Conservation (phyloP, 2,329 filamentous ascomycete genomes). For the Ophiocordyceps robertsii region DNA sequence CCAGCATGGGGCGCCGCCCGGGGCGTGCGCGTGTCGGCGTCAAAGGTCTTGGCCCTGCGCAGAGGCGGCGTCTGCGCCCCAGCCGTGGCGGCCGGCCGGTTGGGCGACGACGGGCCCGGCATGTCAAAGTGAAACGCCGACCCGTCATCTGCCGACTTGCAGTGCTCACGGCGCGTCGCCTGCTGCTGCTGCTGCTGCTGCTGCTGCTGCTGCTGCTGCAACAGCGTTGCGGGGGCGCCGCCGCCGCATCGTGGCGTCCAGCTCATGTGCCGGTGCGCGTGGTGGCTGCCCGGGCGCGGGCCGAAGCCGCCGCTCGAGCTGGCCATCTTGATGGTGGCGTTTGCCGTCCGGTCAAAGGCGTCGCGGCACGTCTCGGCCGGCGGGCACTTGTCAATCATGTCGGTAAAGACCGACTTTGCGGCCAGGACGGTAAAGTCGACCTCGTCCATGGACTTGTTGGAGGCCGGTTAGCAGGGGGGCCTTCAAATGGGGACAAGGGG, state of each 20-base stretch:
- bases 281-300: constrained; percentile 14
- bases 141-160: constrained; percentile 13
- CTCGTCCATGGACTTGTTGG: constrained; percentile 64
- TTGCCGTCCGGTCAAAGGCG: constrained; percentile 88
- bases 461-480: too few species aligned
- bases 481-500: neutral
- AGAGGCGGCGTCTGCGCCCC: constrained; percentile 26
- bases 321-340: constrained; percentile 91
- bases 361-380: constrained; percentile 90
- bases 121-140: constrained; percentile 21
- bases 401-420: constrained; percentile 81
- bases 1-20: constrained; percentile 17
- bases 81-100: constrained; percentile 19
- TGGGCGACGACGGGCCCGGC: constrained; percentile 27
- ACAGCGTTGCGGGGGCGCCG: constrained; percentile 7
- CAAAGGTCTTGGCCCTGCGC: constrained; percentile 22
- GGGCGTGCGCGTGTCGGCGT: constrained; percentile 17
- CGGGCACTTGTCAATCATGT: constrained; percentile 87
- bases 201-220: too few species aligned
- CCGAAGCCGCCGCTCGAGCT: constrained; percentile 77
- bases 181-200: too few species aligned
- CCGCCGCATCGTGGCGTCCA: constrained; percentile 17
- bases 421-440: constrained; percentile 95
- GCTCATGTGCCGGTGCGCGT: constrained; percentile 13
- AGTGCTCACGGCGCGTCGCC: constrained; percentile 12